Conservation (phyloP, 2,329 filamentous ascomycete genomes). For the Alternaria postmessia region DNA sequence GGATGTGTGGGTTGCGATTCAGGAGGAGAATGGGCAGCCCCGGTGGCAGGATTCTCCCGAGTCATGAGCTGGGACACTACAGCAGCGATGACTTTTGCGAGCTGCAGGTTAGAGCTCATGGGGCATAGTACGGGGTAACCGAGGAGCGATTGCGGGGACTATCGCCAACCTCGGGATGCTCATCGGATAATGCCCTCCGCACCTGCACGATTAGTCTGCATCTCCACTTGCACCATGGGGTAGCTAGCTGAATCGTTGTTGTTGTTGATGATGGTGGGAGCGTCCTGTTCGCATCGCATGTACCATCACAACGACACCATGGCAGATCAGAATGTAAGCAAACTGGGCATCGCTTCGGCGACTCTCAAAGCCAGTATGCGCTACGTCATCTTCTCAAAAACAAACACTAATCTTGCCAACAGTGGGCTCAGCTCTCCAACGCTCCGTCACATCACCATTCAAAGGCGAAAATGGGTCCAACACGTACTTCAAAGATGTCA, state of each 20-base stretch:
- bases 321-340: slow-evolving; percentile 41
- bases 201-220: background rate
- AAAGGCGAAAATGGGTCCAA: slow-evolving; percentile 46
- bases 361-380: slow-evolving; percentile 41
- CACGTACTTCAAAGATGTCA: slow-evolving; percentile 49
- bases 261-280: background rate
- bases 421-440: slow-evolving; percentile 45
- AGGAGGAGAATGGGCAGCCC: background rate
- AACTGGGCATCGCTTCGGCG: slow-evolving; percentile 44
- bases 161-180: background rate
- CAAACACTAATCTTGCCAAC: slow-evolving; percentile 10
- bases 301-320: slow-evolving; percentile 19
- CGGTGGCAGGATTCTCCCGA: slow-evolving; percentile 7
- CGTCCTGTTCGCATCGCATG: background rate
- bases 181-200: slow-evolving; percentile 9
- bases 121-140: background rate
- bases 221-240: background rate
- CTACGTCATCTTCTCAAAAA: background rate
- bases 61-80: slow-evolving; percentile 18
- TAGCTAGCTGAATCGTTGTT: background rate
- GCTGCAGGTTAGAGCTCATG: background rate
- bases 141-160: slow-evolving; percentile 1
- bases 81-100: background rate
- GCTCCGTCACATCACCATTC: slow-evolving; percentile 48
- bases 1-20: slow-evolving; percentile 23